Base-by-base conservation (phyloP, 2,329 filamentous ascomycete species). In the Claviceps maximensis region DNA sequence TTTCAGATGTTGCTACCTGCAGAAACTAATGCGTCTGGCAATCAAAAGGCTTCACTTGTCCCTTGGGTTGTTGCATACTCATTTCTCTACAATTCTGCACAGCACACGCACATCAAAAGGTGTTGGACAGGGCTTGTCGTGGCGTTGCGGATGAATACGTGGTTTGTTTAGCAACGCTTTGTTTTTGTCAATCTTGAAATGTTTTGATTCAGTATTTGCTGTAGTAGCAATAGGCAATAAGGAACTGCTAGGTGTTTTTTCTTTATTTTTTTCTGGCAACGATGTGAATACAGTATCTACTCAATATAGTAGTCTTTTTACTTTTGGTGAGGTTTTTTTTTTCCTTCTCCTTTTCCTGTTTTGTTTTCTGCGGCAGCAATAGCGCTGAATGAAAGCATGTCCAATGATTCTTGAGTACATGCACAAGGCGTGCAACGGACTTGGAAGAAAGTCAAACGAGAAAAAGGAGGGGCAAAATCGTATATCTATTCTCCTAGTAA, bases 71-170 rank as follows among this genome's bases (percentile, higher is more conserved):
- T 40, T 45, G 38, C 29, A 42, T 59, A 58, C 58, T 61, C 59
- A 17, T 70, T 68, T 69, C 71, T 64, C 63, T 71, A 68, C 62
- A 69, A 63, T 63, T 63, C 60, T 62, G 69, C 61, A 61, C 67
- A 67, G 63, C 63, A 70, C 67, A 73, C 67, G 70, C 67, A 73
- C 68, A 65, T 63, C 59, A 73, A 75, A 74, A 73, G 66, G 62
- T 72, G 71, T 69, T 70, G 67, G 69, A 57, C 58, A 63, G 61
- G 62, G 56, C 54, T 61, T 61, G 55, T 56, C 6, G 56, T 53
- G 62, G 60, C 62, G 61, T 62, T 63, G 58, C 53, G 54, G 54
- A 56, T 56, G 55, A 59, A 52, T 53, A 50, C 57, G 63, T 57
- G 56, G 54, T 47, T 27, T 50, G 41, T 47, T 33, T 38, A 57